These are phyloP conservation scores for Neurospora intermedia DNA, from an alignment of 495 filamentous ascomycete genomes.

Conservation along the genomic window DNA sequence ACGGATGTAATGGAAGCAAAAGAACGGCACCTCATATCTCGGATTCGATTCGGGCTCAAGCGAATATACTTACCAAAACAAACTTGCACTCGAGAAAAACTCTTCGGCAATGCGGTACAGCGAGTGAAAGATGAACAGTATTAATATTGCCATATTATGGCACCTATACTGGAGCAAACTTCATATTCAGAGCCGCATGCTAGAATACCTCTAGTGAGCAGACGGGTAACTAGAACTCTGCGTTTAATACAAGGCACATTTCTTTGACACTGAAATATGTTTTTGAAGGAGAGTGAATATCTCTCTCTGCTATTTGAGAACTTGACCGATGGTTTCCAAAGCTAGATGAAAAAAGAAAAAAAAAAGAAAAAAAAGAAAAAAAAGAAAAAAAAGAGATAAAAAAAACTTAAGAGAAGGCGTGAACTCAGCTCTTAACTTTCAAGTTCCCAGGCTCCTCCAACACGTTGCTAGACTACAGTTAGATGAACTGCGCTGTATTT, in stretches of 20 bases:
- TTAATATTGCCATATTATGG: not conserved
- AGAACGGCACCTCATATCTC: not conserved
- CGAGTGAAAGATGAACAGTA: not conserved
- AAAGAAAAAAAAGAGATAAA: not conserved
- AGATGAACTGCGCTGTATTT: not conserved
- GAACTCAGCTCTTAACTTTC: not conserved
- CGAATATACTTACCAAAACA: not conserved
- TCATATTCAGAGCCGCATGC: not conserved
- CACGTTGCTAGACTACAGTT: not conserved
- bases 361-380: not conserved
- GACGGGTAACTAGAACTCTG: not conserved
- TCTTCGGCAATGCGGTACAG: not conserved
- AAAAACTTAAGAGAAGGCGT: not conserved
- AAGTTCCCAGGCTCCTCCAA: not conserved
- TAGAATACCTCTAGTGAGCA: not conserved
- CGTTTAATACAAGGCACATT: not conserved
- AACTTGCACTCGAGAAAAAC: not conserved
- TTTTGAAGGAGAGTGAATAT: not conserved
- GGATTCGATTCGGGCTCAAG: not conserved
- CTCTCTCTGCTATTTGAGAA: not conserved
- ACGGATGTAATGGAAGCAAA: not conserved
- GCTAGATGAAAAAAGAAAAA: not conserved
- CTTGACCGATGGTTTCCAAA: not conserved
- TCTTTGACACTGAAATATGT: not conserved
- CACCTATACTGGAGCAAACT: not conserved